Percentiles rank a stretch among this genome's conserved stretches.
Conservation (phyloP, 345 rosid species). For the Noccaea bulbosa region DNA sequence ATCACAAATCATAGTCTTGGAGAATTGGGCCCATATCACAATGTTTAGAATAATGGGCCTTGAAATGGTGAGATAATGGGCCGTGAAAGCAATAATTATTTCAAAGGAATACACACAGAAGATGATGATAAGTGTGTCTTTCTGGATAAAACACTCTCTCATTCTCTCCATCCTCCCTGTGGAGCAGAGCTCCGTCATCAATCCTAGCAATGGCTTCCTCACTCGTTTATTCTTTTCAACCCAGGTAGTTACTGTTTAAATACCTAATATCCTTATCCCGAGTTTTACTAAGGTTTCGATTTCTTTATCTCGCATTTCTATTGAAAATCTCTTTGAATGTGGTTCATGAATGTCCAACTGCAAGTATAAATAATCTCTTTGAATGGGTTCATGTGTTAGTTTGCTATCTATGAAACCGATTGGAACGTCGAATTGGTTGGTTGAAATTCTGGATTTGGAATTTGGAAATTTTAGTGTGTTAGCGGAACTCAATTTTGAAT, state of each 20-base stretch:
- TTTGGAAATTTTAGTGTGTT: not conserved
- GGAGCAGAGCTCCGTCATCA: slow-evolving; percentile 47
- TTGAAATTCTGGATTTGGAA: not conserved
- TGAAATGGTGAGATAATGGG: not conserved
- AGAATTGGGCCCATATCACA: not conserved
- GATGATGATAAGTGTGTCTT: slow-evolving; percentile 37
- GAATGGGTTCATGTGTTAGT: slow-evolving; percentile 7
- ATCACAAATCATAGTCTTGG: no score
- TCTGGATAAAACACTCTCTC: slow-evolving; percentile 35
- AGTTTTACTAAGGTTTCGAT: slow-evolving; percentile 2
- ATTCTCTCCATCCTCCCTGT: slow-evolving; percentile 24
- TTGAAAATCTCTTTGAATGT: slow-evolving; percentile 1
- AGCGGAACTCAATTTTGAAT: not conserved
- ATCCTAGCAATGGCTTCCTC: slow-evolving; percentile 66
- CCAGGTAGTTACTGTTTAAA: no score
- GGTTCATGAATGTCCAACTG: slow-evolving; percentile 1
- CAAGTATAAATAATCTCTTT: not conserved
- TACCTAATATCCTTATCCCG: no score
- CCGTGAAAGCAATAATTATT: slow-evolving; percentile 1
- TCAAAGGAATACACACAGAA: not conserved
- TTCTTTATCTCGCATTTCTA: not conserved
- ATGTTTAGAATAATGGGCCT: not conserved
- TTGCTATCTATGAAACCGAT: not conserved
- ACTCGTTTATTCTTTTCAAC: slow-evolving; percentile 59
- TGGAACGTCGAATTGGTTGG: not conserved